Conservation (phyloP, 345 rosid genomes). For the Turritis glabra region DNA sequence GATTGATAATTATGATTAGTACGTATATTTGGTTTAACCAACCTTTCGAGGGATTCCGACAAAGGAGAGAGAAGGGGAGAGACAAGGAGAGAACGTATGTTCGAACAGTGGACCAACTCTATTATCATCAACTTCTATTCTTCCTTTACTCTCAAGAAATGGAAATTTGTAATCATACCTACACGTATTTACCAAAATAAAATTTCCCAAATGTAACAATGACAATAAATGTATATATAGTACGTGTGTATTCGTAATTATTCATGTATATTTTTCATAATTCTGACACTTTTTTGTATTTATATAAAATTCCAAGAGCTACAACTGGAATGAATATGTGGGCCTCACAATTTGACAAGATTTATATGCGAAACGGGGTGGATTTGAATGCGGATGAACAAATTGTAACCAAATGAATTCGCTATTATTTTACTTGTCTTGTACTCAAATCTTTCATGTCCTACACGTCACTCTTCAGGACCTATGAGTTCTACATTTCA, state of each 20-base stretch:
- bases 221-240: background rate
- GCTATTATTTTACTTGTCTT: no score
- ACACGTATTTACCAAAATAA: background rate
- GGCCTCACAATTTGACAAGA: no score
- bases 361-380: no score
- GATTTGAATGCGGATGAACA: no score
- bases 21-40: background rate
- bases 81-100: constrained; percentile 84
- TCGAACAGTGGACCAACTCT: constrained; percentile 92
- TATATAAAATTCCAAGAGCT: no score
- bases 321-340: no score
- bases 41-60: constrained; percentile 89
- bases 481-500: no score
- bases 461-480: no score
- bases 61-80: constrained; percentile 85
- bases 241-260: no score
- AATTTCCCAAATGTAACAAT: background rate
- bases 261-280: background rate
- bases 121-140: constrained; percentile 67
- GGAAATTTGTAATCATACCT: constrained; percentile 85
- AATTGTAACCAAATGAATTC: no score
- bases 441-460: no score
- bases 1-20: background rate
- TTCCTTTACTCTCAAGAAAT: constrained; percentile 95
- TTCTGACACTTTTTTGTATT: background rate